Percentiles rank a stretch among this genome's conserved stretches.
Conservation (phyloP, 225 moss, liverwort and hornwort species). For the Ulota crispa region DNA sequence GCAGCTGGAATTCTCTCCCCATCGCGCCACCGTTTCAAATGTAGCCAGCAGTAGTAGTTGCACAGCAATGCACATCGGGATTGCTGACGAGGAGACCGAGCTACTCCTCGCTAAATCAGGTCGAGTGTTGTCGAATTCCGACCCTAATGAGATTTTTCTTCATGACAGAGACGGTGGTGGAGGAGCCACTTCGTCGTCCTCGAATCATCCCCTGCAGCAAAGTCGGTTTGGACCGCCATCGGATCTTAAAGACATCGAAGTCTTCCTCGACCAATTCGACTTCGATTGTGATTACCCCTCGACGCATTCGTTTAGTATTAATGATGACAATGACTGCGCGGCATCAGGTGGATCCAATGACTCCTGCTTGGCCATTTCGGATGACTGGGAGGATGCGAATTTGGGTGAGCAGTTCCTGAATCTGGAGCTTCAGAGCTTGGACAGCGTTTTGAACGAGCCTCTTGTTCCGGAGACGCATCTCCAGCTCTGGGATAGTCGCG, state of each 20-base stretch:
- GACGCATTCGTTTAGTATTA: constrained; percentile 20
- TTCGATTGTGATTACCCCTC: constrained; percentile 10
- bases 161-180: constrained; percentile 7
- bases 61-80: constrained; percentile 34
- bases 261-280: constrained; percentile 36
- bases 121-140: constrained; percentile 9
- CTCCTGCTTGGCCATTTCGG: constrained; percentile 18
- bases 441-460: constrained; percentile 48
- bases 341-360: constrained; percentile 34
- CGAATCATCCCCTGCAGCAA: background rate
- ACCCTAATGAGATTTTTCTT: background rate
- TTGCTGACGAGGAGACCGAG: background rate
- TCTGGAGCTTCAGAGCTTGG: constrained; percentile 48
- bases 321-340: constrained; percentile 31
- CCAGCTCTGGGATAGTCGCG: constrained; percentile 39
- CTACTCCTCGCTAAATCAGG: constrained; percentile 16
- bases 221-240: background rate
- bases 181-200: constrained; percentile 23
- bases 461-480: constrained; percentile 41
- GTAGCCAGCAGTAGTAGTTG: constrained; percentile 11
- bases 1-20: background rate
- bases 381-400: constrained; percentile 47
- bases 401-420: constrained; percentile 50
- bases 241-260: constrained; percentile 29
- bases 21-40: background rate